A percentile compares a stretch with the other conserved stretches of the same genome.
phyloP scores from a whole-genome alignment of 208 protist species.

The Leishmania major region DNA sequence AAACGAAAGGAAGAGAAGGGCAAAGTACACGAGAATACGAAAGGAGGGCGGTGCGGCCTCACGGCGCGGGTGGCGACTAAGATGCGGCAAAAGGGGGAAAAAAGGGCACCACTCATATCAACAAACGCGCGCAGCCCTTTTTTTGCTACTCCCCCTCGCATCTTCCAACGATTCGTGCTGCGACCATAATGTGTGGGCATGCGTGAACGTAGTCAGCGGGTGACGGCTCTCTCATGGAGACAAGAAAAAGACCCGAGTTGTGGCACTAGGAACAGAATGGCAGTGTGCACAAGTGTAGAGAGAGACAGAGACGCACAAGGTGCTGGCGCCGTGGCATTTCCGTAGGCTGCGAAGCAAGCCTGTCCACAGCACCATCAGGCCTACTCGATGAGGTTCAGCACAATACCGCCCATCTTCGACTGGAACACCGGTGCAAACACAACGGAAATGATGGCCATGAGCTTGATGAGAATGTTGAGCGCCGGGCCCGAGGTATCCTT shows the following conservation, averaged over 20 bases:
- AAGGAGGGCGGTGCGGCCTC: background rate
- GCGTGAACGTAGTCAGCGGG: background rate
- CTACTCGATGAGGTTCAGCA: constrained; percentile 64
- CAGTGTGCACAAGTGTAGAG: background rate
- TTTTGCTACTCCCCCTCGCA: background rate
- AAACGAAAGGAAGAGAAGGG: background rate
- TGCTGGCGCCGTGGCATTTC: background rate
- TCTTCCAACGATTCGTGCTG: background rate
- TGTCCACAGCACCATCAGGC: background rate
- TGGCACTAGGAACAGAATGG: background rate
- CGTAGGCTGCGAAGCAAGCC: background rate
- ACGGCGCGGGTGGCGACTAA: background rate
- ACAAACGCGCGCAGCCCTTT: background rate
- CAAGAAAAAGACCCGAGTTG: background rate
- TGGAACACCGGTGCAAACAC: constrained; percentile 92
- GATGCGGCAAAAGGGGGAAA: background rate
- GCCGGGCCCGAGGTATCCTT: constrained; percentile 97
- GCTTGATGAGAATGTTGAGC: constrained; percentile 97
- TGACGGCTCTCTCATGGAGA: background rate
- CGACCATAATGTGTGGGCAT: background rate
- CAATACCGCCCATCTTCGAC: constrained; percentile 76
- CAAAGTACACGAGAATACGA: constrained; percentile 4
- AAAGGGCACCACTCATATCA: background rate
- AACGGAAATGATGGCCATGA: constrained; percentile 95
- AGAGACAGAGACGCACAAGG: background rate